A percentile compares a stretch with the other conserved stretches of the same genome.
phyloP scores from a whole-genome alignment of 352 stramenopile genomes.

The Thraustotheca clavata region DNA sequence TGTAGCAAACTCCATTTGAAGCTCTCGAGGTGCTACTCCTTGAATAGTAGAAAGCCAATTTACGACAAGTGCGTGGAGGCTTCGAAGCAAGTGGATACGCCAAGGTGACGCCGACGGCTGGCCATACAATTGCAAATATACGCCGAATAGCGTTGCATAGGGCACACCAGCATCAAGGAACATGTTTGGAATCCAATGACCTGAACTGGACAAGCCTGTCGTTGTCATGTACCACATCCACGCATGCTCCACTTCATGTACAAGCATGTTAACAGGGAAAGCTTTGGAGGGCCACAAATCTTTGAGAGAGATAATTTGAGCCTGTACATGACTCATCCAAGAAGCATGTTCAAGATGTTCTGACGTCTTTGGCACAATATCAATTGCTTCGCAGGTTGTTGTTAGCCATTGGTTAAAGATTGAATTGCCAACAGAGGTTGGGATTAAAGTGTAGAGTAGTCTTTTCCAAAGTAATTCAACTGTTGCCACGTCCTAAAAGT shows the following conservation, averaged over 20 bases:
- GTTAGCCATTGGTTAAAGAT: constrained; percentile 30
- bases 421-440: background rate
- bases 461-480: constrained; percentile 34
- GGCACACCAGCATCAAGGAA: constrained; percentile 76
- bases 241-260: constrained; percentile 62
- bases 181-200: constrained; percentile 76
- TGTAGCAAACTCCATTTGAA: constrained; percentile 59
- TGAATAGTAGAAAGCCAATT: constrained; percentile 72
- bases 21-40: background rate
- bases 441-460: constrained; percentile 10
- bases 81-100: constrained; percentile 69
- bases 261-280: constrained; percentile 68
- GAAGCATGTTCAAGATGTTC: constrained; percentile 25
- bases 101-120: constrained; percentile 46
- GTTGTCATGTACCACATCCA: constrained; percentile 69
- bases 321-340: constrained; percentile 19
- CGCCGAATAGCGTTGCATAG: constrained; percentile 57
- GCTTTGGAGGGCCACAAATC: constrained; percentile 24
- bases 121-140: constrained; percentile 76
- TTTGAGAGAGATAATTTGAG: constrained; percentile 10
- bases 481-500: constrained; percentile 72
- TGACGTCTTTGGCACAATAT: constrained; percentile 40
- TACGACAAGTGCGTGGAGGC: constrained; percentile 61
- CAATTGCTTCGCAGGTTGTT: constrained; percentile 20
- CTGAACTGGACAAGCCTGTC: constrained; percentile 48